These are phyloP conservation scores for Erodium texanum DNA, from an alignment of 441 rosid genomes.

Conservation along the genomic window DNA sequence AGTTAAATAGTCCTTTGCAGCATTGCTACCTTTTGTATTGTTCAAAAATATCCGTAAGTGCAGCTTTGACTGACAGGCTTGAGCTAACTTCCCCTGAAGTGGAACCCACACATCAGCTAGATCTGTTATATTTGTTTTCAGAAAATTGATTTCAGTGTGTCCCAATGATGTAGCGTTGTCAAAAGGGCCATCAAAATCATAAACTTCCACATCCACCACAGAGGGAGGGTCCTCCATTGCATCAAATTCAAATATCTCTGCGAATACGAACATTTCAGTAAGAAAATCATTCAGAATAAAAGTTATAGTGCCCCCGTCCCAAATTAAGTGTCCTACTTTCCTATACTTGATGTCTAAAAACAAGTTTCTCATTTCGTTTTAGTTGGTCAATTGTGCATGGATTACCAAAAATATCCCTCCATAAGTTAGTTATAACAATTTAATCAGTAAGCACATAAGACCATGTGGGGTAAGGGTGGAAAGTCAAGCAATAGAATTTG, in stretches of 20 bases:
- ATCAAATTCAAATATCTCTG: conserved; percentile 97
- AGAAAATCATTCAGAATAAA: conserved; percentile 10
- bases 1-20: conserved; percentile 67
- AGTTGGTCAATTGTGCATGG: not conserved
- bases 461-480: not conserved
- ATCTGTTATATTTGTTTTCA: conserved; percentile 71
- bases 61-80: conserved; percentile 87
- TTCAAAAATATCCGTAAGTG: conserved; percentile 82
- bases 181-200: conserved; percentile 89
- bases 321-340: not conserved
- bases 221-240: conserved; percentile 98
- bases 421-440: not conserved
- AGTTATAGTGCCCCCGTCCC: not conserved
- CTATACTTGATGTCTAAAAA: not conserved
- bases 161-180: conserved; percentile 83
- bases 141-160: conserved; percentile 74
- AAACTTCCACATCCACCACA: conserved; percentile 77
- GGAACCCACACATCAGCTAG: conserved; percentile 89
- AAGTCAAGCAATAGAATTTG: not conserved
- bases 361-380: not conserved
- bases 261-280: conserved; percentile 21
- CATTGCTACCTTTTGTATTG: conserved; percentile 76
- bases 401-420: not conserved
- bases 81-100: conserved; percentile 80
- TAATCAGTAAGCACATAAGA: not conserved